Percentiles rank a stretch among this genome's conserved stretches.
phyloP scores from a whole-genome alignment of 768 basidiomycete species.

The Pisolithus sp. region DNA sequence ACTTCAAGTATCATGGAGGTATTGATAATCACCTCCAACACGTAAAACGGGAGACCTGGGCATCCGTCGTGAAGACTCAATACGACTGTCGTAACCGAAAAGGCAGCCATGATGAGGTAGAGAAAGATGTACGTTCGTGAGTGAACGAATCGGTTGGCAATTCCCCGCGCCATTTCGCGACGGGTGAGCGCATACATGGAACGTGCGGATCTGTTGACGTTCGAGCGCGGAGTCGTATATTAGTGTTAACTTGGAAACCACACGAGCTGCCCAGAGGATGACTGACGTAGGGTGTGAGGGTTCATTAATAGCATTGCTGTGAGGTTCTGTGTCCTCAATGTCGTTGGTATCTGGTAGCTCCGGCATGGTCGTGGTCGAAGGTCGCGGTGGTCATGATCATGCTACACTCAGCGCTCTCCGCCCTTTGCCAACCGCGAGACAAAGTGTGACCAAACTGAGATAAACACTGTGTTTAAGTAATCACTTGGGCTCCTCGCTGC shows the following conservation, averaged over 20 bases:
- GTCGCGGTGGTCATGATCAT: constrained; percentile 1
- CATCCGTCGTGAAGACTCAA: constrained; percentile 80
- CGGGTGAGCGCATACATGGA: constrained; percentile 84
- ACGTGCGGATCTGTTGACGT: constrained; percentile 50
- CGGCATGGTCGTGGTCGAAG: constrained; percentile 29
- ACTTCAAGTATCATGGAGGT: constrained; percentile 93
- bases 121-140: constrained; percentile 82
- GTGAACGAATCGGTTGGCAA: constrained; percentile 88
- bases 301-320: constrained; percentile 23
- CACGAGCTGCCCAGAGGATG: constrained; percentile 1
- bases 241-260: constrained; percentile 8
- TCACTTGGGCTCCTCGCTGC: too few relatives aligned
- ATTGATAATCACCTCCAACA: constrained; percentile 86
- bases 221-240: not conserved
- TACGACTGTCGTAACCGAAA: constrained; percentile 81
- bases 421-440: not conserved
- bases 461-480: not conserved
- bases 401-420: not conserved
- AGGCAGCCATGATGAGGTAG: constrained; percentile 82
- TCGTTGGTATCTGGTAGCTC: constrained; percentile 25
- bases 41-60: constrained; percentile 81
- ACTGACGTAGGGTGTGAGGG: constrained; percentile 27
- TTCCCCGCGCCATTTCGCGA: constrained; percentile 73
- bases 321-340: constrained; percentile 31
- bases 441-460: not conserved